A percentile compares a stretch with the other conserved stretches of the same genome.
Conservation (phyloP, 1,284 basidiomycete species). For the Naganishia cerealis region DNA sequence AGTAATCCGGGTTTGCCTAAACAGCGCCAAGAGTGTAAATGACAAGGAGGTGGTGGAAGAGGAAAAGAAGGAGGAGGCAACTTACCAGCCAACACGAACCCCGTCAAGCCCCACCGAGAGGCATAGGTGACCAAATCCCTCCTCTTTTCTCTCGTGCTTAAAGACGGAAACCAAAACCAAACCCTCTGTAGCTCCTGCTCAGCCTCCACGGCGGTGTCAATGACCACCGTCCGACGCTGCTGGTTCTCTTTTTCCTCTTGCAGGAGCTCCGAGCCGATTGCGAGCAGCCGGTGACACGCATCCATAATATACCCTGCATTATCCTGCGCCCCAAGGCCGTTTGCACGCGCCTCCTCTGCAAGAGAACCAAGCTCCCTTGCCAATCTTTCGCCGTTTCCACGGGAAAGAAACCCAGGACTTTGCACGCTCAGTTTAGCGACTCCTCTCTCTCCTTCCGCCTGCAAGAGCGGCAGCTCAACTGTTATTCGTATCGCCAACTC, state of each 20-base stretch:
- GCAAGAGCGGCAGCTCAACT: slow-evolving; percentile 11
- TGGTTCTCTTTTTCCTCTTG: neutral
- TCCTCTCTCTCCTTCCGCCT: neutral
- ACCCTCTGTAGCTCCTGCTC: slow-evolving; percentile 42
- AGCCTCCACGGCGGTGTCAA: neutral
- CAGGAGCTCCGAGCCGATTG: neutral
- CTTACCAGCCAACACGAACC: slow-evolving; percentile 54
- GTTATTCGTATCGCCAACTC: slow-evolving; percentile 2
- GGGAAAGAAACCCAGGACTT: slow-evolving; percentile 21
- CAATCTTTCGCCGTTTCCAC: slow-evolving; percentile 1
- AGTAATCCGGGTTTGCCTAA: slow-evolving; percentile 56
- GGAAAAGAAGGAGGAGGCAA: neutral
- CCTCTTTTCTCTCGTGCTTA: slow-evolving; percentile 53
- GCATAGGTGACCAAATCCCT: slow-evolving; percentile 54
- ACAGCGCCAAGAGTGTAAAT: neutral
- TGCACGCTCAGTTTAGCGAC: slow-evolving; percentile 10
- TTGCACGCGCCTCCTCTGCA: neutral
- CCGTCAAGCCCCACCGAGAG: slow-evolving; percentile 48
- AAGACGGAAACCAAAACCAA: slow-evolving; percentile 55
- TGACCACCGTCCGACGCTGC: neutral
- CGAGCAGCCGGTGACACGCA: slow-evolving; percentile 1
- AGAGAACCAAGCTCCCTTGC: neutral
- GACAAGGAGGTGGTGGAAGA: neutral
- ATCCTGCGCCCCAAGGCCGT: neutral
- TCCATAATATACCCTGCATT: slow-evolving; percentile 21